Evolutionary conservation across 805 yeast species (phyloP), one percentile per base, ranked within the genome.

Genomic region (Metahyphopichia silvanorum): DNA sequence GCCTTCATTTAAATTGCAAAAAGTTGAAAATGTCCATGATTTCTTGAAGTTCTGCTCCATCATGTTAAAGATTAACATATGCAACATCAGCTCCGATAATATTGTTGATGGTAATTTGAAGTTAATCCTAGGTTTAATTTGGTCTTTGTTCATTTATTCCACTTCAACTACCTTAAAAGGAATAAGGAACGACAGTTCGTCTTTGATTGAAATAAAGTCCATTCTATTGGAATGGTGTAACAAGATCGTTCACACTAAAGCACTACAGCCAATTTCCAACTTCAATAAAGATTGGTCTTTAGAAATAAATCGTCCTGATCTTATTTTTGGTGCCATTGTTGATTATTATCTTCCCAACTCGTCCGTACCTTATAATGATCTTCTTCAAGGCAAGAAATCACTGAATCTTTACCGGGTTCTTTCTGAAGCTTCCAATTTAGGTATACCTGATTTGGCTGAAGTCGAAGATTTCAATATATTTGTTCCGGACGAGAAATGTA

Each of bases 401-500:
- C 53, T 21, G 51, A 67, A 47, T 40, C 60, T 43, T 57, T 53
- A 16, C 26, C 48, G 36, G 14, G 71, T 76, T 1, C 49, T 79
- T 18, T 44, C 47, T 2, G 49, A 62, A 18, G 79, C 80, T 1
- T 55, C 63, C 11, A 44, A 63, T 7, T 52, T 74, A 16, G 75
- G 72, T 2, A 73, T 80, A 18, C 74, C 77, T 1, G 64, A 59
- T 29, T 53, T 80, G 31, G 64, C 77, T 4, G 81, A 77, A 33
- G 69, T 65, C 1, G 79, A 75, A 21, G 84, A 77, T 52, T 64
- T 79, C 36, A 57, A 57, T 22, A 57, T 63, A 15, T 47, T 58
- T 10, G 62, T 59, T 16, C 82, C 82, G 0, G 86, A 80, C 40
- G 86, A 80, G 40, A 70, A 75, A 41, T 68, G 79, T 25, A 61